phyloP scores from a whole-genome alignment of 805 yeast species.

The Pichia insulana region DNA sequence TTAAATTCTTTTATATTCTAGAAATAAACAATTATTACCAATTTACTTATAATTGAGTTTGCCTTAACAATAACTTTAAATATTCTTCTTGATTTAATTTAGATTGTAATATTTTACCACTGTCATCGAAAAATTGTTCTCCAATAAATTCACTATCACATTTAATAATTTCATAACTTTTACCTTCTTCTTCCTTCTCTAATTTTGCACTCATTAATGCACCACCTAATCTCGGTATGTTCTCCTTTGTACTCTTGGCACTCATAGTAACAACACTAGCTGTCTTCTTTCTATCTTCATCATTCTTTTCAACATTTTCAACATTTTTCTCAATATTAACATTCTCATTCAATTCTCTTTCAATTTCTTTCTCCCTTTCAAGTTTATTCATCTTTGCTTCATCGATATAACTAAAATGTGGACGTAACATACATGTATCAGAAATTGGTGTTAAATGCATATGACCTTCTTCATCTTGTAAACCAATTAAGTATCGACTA shows the following conservation, averaged over 20 bases:
- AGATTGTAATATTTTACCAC: slow-evolving; percentile 14
- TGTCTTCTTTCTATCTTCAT: slow-evolving; percentile 32
- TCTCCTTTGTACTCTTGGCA: slow-evolving; percentile 53
- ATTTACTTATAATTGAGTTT: slow-evolving; percentile 10
- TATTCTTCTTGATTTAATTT: slow-evolving; percentile 26
- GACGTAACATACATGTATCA: slow-evolving; percentile 68
- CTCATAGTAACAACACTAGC: slow-evolving; percentile 70
- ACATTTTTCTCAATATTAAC: slow-evolving; percentile 23
- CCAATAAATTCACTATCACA: slow-evolving; percentile 6
- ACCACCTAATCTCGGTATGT: slow-evolving; percentile 56
- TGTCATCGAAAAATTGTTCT: slow-evolving; percentile 7
- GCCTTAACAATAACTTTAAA: slow-evolving; percentile 22
- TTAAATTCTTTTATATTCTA: background rate
- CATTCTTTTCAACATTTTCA: slow-evolving; percentile 64
- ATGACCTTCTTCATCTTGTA: slow-evolving; percentile 27
- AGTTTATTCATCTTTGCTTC: slow-evolving; percentile 28
- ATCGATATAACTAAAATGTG: slow-evolving; percentile 74
- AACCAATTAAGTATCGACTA: slow-evolving; percentile 33
- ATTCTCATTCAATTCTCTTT: slow-evolving; percentile 29
- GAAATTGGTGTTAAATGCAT: slow-evolving; percentile 59
- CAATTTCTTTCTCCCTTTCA: slow-evolving; percentile 35
- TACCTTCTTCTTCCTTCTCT: slow-evolving; percentile 52
- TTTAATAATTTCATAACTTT: slow-evolving; percentile 12
- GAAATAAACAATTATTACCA: background rate
- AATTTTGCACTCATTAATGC: slow-evolving; percentile 56